Base-by-base conservation (phyloP, 2,329 filamentous ascomycete genomes). In the Aspergillus pseudotamarii region DNA sequence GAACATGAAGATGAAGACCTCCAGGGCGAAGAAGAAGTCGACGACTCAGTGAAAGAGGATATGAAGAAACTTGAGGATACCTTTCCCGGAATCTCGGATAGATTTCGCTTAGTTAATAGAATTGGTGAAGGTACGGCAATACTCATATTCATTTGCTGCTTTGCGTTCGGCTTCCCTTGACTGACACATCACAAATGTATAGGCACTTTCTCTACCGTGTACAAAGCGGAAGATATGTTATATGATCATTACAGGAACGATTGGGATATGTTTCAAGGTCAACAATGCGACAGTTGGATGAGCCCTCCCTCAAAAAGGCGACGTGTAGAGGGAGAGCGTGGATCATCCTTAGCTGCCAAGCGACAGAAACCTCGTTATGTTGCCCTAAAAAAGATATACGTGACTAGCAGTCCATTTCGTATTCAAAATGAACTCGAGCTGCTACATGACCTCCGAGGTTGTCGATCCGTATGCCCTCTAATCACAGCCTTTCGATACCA, bases 351-450 rank as follows among this genome's bases (percentile, higher is more conserved):
- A 59, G 69, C 74, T 23, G 74, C 71, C 26, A 77, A 76, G 46
- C 81, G 80, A 60, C 81, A 80, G 57, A 85, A 81, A 68, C 83
- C 90, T 28, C 92, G 91, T 75, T 98, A 90, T 73, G 96, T 99
- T 66, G 95, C 96, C 23, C 92, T 99, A 79, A 99, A 99, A 82
- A 99, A 99, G 82, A 99, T 99, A 71, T 99, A 99, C 78, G 95
- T 98, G 68, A 99, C 96, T 0, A 97, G 94, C 66, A 97, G 93
- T 69, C 95, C 95, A 0, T 85, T 89, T 32, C 91, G 95, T 53
- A 98, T 99, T 70, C 88, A 96, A 74, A 99, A 99, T 80, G 95
- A 99, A 79, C 88, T 99, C 21, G 94, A 98, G 72, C 85, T 99
- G 26, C 87, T 99, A 26, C 89, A 96, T 75, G 93, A 97, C 75